Evolutionary conservation across 2,329 filamentous ascomycete species (phyloP).

Genomic region (Ophiocordyceps camponoti-rufipedis): DNA sequence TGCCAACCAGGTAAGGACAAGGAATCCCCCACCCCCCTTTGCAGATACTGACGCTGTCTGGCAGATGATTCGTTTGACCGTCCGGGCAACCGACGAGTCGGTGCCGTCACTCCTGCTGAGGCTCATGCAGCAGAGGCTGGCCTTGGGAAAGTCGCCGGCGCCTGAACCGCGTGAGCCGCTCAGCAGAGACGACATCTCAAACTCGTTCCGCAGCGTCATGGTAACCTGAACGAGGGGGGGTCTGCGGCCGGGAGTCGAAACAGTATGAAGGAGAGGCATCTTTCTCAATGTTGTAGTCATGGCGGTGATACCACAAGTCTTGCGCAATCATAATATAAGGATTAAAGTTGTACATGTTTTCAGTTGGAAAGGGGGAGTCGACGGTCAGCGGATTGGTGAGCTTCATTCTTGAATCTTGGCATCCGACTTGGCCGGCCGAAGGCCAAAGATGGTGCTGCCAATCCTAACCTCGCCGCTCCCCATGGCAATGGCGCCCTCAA

Average conservation of each 20-base stretch:
- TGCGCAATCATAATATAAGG: neutral
- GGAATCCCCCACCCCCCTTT: slow-evolving; percentile 2
- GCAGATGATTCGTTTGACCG: slow-evolving; percentile 88
- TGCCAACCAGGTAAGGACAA: slow-evolving; percentile 56
- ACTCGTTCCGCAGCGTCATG: slow-evolving; percentile 38
- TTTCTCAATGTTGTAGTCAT: neutral
- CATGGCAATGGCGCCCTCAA: slow-evolving; percentile 66
- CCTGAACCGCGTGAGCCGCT: slow-evolving; percentile 21
- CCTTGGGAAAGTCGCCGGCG: slow-evolving; percentile 27
- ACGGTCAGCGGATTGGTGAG: neutral
- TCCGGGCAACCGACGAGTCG: slow-evolving; percentile 81
- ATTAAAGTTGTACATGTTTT: neutral
- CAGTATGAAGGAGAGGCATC: neutral
- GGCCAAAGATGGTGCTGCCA: slow-evolving; percentile 86
- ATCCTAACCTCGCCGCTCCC: slow-evolving; percentile 84
- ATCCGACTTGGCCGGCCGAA: slow-evolving; percentile 61
- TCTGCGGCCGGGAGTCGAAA: neutral
- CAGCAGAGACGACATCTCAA: slow-evolving; percentile 31
- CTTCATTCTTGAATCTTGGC: slow-evolving; percentile 43
- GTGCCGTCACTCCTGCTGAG: slow-evolving; percentile 68
- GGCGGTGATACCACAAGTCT: neutral
- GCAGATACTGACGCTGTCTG: neutral
- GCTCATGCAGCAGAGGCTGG: slow-evolving; percentile 70
- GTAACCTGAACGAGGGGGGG: slow-evolving; percentile 16
- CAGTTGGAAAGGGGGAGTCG: neutral